Conservation (phyloP, 495 filamentous ascomycete species). For the Neurospora discreta region DNA sequence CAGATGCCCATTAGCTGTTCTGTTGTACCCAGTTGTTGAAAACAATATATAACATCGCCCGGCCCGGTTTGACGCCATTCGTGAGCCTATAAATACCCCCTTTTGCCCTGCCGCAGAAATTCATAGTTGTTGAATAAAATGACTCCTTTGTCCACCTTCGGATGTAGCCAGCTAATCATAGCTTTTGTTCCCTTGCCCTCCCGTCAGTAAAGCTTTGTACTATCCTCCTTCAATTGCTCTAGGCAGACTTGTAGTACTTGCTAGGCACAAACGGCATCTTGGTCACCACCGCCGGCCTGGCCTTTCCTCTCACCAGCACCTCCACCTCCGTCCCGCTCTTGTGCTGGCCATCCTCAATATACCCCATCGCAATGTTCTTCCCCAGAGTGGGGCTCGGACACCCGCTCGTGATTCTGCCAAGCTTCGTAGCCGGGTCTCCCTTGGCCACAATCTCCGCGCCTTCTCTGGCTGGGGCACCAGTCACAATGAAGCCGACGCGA, state of each 20-base stretch:
- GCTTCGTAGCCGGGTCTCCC: conserved; percentile 36
- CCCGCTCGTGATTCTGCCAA: conserved; percentile 71
- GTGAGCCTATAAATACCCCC: neutral
- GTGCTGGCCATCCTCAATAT: conserved; percentile 70
- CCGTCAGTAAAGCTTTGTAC: neutral
- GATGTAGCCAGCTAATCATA: neutral
- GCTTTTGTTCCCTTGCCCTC: neutral
- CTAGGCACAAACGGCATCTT: conserved; percentile 92
- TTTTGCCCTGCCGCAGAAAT: neutral
- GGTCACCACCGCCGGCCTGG: conserved; percentile 63
- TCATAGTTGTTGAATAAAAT: neutral
- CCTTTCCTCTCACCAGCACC: conserved; percentile 71
- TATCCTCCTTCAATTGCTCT: neutral
- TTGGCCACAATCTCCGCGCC: conserved; percentile 61
- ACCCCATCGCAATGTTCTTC: conserved; percentile 94
- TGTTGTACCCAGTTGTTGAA: neutral
- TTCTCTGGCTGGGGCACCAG: conserved; percentile 83
- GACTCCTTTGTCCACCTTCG: neutral
- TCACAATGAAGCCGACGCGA: conserved; percentile 69
- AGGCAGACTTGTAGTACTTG: conserved; percentile 53
- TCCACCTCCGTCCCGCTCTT: conserved; percentile 79
- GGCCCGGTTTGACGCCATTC: neutral
- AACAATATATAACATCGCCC: neutral
- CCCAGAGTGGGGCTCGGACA: conserved; percentile 77
- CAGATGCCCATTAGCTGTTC: neutral